A percentile compares a stretch with the other conserved stretches of the same genome.
Evolutionary conservation across 441 rosid species (phyloP).

Genomic region (Biscutella auriculata): DNA sequence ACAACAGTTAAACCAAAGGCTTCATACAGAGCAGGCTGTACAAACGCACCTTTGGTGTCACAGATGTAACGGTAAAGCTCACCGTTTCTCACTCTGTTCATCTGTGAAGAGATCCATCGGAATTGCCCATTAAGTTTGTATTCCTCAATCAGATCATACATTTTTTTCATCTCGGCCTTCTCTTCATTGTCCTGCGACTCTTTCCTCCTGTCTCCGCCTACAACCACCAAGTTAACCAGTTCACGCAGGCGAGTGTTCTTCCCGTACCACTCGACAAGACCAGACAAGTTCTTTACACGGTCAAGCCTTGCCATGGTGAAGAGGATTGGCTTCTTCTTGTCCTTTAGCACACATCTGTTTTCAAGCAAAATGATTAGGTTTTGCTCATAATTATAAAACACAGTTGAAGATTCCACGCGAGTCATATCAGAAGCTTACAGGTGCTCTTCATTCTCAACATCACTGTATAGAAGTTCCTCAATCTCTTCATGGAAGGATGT

Average conservation of each 20-base stretch:
- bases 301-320: slow-evolving; percentile 96
- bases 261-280: slow-evolving; percentile 84
- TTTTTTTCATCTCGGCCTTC: slow-evolving; percentile 67
- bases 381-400: too few relatives aligned
- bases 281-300: slow-evolving; percentile 73
- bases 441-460: slow-evolving; percentile 57
- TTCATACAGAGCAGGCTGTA: slow-evolving; percentile 89
- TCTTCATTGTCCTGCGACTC: slow-evolving; percentile 89
- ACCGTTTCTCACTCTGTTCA: slow-evolving; percentile 66
- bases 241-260: slow-evolving; percentile 58
- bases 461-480: slow-evolving; percentile 56
- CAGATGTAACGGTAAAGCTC: slow-evolving; percentile 89
- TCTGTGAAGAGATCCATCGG: slow-evolving; percentile 92
- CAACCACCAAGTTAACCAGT: slow-evolving; percentile 73
- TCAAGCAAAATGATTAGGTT: too few relatives aligned
- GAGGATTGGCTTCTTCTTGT: slow-evolving; percentile 64
- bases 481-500: slow-evolving; percentile 63
- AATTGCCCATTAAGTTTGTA: slow-evolving; percentile 70
- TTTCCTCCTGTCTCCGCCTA: slow-evolving; percentile 70
- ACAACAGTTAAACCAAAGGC: slow-evolving; percentile 89
- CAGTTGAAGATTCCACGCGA: too few relatives aligned
- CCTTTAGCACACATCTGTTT: too few relatives aligned
- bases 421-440: too few relatives aligned
- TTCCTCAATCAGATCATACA: slow-evolving; percentile 63
- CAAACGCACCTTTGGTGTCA: slow-evolving; percentile 79